Evolutionary conservation across 2,329 filamentous ascomycete genomes (phyloP).

Genomic region (Fusarium sacchari): DNA sequence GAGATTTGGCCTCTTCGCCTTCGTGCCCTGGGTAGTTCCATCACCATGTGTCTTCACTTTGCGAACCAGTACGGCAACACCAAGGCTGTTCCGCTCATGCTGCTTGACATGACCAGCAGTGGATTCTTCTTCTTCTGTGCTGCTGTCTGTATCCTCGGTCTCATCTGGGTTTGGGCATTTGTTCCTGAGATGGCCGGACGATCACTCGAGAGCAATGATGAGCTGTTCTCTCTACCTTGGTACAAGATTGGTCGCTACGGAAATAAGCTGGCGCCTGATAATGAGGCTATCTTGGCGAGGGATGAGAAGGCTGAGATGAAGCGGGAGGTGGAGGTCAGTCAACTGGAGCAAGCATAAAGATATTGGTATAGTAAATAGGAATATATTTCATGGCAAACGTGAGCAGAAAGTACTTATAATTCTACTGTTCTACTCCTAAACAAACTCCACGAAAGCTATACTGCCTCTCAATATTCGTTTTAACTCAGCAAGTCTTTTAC

Average conservation of each 20-base stretch:
- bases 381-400: no score
- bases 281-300: conserved; percentile 7
- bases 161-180: conserved; percentile 71
- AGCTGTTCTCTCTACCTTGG: conserved; percentile 73
- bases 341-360: not conserved
- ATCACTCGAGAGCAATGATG: conserved; percentile 69
- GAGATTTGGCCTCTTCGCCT: conserved; percentile 21
- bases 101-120: not conserved
- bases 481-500: not conserved
- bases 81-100: conserved; percentile 11
- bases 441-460: not conserved
- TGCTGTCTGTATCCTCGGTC: conserved; percentile 52
- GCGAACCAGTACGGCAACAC: conserved; percentile 22
- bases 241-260: conserved; percentile 68
- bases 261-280: conserved; percentile 12
- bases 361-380: not conserved
- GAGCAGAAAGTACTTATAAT: not conserved
- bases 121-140: conserved; percentile 21
- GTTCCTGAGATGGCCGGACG: conserved; percentile 72
- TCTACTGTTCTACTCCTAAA: not conserved
- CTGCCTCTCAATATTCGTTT: not conserved
- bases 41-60: conserved; percentile 18
- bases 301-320: conserved; percentile 20
- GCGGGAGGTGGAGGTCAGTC: not conserved
- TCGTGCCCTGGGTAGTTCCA: conserved; percentile 10